phyloP scores from a whole-genome alignment of 73 alveolate genomes.

The Blepharisma stoltei region DNA sequence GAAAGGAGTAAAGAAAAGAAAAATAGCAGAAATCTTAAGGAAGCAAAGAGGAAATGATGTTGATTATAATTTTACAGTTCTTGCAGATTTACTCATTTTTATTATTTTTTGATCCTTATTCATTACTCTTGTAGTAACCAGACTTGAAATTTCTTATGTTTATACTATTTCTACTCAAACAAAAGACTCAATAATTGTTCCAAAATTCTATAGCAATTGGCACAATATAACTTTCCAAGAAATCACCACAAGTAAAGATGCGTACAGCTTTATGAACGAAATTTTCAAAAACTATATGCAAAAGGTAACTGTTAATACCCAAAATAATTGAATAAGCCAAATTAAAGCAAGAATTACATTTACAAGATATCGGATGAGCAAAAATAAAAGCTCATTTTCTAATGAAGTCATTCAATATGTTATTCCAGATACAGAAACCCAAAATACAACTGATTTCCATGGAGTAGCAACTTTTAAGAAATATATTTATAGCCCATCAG shows the following conservation, averaged over 20 bases:
- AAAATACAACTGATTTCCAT: not conserved
- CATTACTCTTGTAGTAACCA: not conserved
- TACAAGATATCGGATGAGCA: not conserved
- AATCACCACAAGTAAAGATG: not conserved
- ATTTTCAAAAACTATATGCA: not conserved
- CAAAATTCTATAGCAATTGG: not conserved
- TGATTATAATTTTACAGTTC: slow-evolving; percentile 30
- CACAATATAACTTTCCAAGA: not conserved
- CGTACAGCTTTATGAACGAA: not conserved
- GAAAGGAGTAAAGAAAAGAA: slow-evolving; percentile 35
- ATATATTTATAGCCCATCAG: not conserved
- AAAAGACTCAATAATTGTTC: not conserved
- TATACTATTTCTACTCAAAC: not conserved
- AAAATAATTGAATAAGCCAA: not conserved
- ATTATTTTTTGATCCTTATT: not conserved
- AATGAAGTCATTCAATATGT: not conserved
- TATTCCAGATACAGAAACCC: not conserved
- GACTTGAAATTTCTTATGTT: not conserved
- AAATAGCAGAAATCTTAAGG: slow-evolving; percentile 29
- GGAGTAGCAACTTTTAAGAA: not conserved
- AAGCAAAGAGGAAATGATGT: slow-evolving; percentile 25
- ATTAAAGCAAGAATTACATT: not conserved
- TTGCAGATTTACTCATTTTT: not conserved
- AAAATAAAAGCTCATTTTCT: not conserved
- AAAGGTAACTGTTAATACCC: not conserved